phyloP scores from a whole-genome alignment of 1,284 basidiomycete genomes.

The Pseudomicrostroma phylloplanum region DNA sequence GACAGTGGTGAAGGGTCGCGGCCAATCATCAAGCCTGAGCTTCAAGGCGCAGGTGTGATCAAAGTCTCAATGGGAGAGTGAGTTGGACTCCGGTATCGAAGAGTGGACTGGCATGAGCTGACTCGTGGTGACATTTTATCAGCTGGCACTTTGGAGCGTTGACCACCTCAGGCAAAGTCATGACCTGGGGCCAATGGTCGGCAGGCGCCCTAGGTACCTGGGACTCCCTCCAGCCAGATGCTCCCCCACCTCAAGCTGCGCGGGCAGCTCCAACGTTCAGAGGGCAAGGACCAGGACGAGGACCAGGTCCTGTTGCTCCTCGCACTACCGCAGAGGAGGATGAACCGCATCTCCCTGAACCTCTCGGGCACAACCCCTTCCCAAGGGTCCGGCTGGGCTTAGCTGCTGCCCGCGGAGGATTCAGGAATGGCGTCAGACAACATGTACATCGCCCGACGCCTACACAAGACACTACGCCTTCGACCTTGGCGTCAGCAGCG shows the following conservation, averaged over 20 bases:
- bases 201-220: slow-evolving; percentile 76
- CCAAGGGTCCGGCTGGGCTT: too few species aligned
- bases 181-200: slow-evolving; percentile 76
- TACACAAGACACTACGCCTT: too few species aligned
- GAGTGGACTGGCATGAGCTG: too few species aligned
- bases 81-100: slow-evolving; percentile 4
- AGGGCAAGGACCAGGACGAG: background rate
- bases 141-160: slow-evolving; percentile 67
- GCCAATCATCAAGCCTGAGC: slow-evolving; percentile 62
- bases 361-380: too few species aligned
- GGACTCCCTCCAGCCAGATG: slow-evolving; percentile 45
- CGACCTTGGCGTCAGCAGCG: background rate
- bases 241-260: background rate
- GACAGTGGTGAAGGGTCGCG: slow-evolving; percentile 30
- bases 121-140: background rate
- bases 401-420: too few species aligned
- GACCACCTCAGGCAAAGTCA: slow-evolving; percentile 66
- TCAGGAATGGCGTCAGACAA: too few species aligned
- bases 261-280: background rate
- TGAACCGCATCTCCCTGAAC: too few species aligned
- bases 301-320: too few species aligned
- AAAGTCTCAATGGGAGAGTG: slow-evolving; percentile 82
- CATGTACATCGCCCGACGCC: too few species aligned
- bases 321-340: too few species aligned
- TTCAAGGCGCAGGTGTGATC: slow-evolving; percentile 70